Conservation (phyloP, 371 early-diverging fungal genomes). For the Lichtheimia corymbifera region DNA sequence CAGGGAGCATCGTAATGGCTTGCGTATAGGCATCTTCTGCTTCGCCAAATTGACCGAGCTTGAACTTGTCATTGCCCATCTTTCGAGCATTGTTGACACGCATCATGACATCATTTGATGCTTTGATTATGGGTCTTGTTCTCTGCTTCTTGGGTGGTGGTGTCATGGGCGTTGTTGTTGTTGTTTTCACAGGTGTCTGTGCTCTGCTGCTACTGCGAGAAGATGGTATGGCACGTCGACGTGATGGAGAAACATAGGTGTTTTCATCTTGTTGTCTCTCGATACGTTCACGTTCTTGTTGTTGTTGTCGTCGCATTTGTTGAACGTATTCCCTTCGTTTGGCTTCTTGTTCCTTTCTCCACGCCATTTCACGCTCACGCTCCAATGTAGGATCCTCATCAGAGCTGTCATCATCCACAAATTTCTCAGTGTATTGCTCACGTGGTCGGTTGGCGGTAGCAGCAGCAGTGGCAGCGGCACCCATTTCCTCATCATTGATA, state of each 20-base stretch:
- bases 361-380: slow-evolving; percentile 15
- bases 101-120: slow-evolving; percentile 20
- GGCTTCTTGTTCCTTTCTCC: slow-evolving; percentile 19
- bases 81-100: slow-evolving; percentile 53
- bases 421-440: slow-evolving; percentile 21
- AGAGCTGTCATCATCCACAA: slow-evolving; percentile 35
- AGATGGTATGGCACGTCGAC: slow-evolving; percentile 35
- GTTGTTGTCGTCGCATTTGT: slow-evolving; percentile 12
- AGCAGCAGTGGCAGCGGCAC: too few species aligned
- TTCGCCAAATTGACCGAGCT: slow-evolving; percentile 85
- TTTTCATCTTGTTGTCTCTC: slow-evolving; percentile 30
- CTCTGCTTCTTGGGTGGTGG: slow-evolving; percentile 11
- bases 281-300: slow-evolving; percentile 15
- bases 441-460: background rate
- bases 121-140: slow-evolving; percentile 27
- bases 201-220: slow-evolving; percentile 5
- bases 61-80: slow-evolving; percentile 82
- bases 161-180: slow-evolving; percentile 6
- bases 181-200: background rate
- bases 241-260: slow-evolving; percentile 58
- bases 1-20: slow-evolving; percentile 64
- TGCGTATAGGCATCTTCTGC: slow-evolving; percentile 75
- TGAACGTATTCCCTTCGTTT: slow-evolving; percentile 16
- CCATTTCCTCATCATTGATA: slow-evolving; percentile 26
- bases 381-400: slow-evolving; percentile 30